Percentiles rank a stretch among this genome's conserved stretches.
Conservation (phyloP, 495 filamentous ascomycete species). For the Parachaetomium inaequale region DNA sequence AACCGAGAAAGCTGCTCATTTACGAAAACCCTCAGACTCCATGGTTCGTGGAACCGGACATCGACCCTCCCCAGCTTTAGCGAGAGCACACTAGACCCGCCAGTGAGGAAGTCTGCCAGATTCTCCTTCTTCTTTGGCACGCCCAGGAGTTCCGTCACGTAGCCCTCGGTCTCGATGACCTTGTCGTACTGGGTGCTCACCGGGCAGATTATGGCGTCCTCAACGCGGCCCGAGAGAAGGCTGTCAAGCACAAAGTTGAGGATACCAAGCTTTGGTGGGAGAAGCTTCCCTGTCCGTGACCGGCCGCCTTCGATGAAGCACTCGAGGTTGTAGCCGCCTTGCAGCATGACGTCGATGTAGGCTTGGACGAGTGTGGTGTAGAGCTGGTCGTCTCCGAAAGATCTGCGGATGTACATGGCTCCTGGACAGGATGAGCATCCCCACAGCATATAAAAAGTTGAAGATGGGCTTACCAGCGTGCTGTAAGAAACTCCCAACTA, state of each 20-base stretch:
- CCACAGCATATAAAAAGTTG: background rate
- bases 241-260: constrained; percentile 88
- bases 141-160: constrained; percentile 88
- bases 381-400: constrained; percentile 86
- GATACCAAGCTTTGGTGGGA: constrained; percentile 95
- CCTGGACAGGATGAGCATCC: constrained; percentile 36
- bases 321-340: constrained; percentile 88
- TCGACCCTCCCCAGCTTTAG: constrained; percentile 88
- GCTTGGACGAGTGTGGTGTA: constrained; percentile 89
- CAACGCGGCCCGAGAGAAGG: constrained; percentile 77
- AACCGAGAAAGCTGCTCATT: constrained; percentile 60
- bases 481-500: constrained; percentile 86
- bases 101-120: constrained; percentile 77
- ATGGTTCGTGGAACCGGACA: constrained; percentile 92
- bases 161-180: constrained; percentile 95
- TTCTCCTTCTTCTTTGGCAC: constrained; percentile 95
- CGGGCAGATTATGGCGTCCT: constrained; percentile 88
- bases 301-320: constrained; percentile 96
- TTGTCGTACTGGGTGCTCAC: constrained; percentile 98
- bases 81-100: constrained; percentile 78
- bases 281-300: constrained; percentile 86
- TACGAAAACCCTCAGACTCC: constrained; percentile 80
- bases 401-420: constrained; percentile 93
- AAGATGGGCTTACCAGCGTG: constrained; percentile 64
- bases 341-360: constrained; percentile 89